Base-by-base conservation (phyloP, 805 yeast genomes). In the Isabelozyma pseudorhagii region DNA sequence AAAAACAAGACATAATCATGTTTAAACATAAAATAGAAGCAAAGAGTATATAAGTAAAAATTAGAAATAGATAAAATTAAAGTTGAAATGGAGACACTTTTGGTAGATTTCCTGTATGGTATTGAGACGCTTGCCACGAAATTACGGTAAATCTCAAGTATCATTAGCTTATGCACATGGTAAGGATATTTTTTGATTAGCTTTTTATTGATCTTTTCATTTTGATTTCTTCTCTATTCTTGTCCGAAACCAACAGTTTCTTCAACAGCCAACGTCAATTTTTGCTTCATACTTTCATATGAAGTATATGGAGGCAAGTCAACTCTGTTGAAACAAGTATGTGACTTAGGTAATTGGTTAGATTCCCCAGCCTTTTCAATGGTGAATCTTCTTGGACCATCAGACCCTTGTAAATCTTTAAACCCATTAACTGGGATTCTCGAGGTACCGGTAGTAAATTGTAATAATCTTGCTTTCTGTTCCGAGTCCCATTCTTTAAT, bases 191-290 rank as follows among this genome's bases (percentile, higher is more conserved):
- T 31, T 31, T 15, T 31, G 5, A 31, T 31, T 21, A 4, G 25
- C 10, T 31, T 31, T 31, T 31, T 31, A 31, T 31, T 3, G n/a
- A 10, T 3, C n/a, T 31, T 31, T 31, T 34, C 6, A 6, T 21
- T 21, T 21, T 21, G 25, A 21, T 21, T 21, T 21, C 25, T 21
- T 15, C 14, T 29, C 58, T 75, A 93, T 78, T 94, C 99, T 75
- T 94, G 98, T 51, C 99, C 99, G 67, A 94, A 94, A 45, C 99
- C 99, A 66, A 94, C 94, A 13, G 99, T 94, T 74, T 94, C 98
- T 70, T 94, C 99, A 39, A 94, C 98, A 29, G 99, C 99, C 68
- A 93, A 79, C 36, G 96, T 87, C 61, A 94, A 80, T 70, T 94
- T 94, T 71, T 90, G 94, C 63, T 83, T 89, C 78, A 94, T 72